Conservation (phyloP, 331 rosid genomes). For the Rosa hybrid region DNA sequence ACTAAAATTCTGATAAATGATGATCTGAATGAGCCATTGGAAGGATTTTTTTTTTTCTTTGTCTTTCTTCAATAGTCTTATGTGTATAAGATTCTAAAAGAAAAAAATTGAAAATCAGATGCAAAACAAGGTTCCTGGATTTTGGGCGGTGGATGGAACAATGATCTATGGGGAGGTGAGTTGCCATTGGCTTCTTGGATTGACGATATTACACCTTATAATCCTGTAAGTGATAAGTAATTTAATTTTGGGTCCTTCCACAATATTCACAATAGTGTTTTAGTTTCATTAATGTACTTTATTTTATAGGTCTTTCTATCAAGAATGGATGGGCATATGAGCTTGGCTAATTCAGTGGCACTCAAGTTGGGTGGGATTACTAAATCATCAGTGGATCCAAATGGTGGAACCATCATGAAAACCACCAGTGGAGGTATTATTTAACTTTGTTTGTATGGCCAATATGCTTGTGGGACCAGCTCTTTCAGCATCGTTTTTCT, state of each 20-base stretch:
- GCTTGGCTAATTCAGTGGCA: constrained; percentile 75
- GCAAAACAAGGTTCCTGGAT: constrained; percentile 75
- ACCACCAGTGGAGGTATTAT: constrained; percentile 56
- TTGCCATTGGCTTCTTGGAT: constrained; percentile 79
- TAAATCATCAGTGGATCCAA: constrained; percentile 57
- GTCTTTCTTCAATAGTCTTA: no score
- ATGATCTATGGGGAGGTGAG: constrained; percentile 89
- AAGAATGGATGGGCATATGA: constrained; percentile 86
- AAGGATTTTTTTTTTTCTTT: neutral
- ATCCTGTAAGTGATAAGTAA: constrained; percentile 62
- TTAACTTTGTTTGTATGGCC: neutral
- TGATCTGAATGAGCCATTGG: neutral
- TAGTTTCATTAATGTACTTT: constrained; percentile 25
- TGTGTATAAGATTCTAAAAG: neutral
- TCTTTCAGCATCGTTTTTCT: neutral
- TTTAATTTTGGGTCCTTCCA: constrained; percentile 5
- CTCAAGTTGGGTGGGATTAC: constrained; percentile 68
- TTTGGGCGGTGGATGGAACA: constrained; percentile 97
- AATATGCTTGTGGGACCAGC: neutral
- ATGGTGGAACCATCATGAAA: constrained; percentile 73
- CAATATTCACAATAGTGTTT: constrained; percentile 10
- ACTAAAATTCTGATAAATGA: neutral
- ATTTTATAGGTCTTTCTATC: constrained; percentile 69
- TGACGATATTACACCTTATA: constrained; percentile 61
- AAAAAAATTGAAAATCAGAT: constrained; percentile 37